Conservation (phyloP, 306 rosid genomes). For the Vicia villosa region DNA sequence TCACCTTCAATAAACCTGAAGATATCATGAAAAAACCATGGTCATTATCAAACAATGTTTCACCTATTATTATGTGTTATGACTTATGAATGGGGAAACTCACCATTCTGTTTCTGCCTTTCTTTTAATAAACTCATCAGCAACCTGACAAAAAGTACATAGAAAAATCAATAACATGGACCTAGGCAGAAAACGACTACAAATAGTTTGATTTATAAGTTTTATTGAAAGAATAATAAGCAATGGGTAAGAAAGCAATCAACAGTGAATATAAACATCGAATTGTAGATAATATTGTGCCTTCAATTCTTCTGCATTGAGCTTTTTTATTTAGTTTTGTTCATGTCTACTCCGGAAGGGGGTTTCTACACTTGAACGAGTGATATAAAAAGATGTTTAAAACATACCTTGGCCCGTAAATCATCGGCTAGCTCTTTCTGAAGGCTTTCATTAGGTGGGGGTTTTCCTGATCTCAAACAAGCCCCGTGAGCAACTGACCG, state of each 20-base stretch:
- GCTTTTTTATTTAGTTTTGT: constrained; percentile 16
- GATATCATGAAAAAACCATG: constrained; percentile 34
- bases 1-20: constrained; percentile 95
- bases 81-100: constrained; percentile 27
- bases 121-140: constrained; percentile 87
- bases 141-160: constrained; percentile 62
- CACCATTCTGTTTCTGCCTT: constrained; percentile 94
- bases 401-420: constrained; percentile 67
- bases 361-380: constrained; percentile 9
- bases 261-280: constrained; percentile 16
- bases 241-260: constrained; percentile 16
- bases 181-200: constrained; percentile 7
- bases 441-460: constrained; percentile 65
- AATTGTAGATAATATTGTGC: not conserved
- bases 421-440: constrained; percentile 86
- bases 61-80: too few relatives aligned
- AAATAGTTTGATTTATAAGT: constrained; percentile 10
- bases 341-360: not conserved
- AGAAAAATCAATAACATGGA: constrained; percentile 27
- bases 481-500: constrained; percentile 92
- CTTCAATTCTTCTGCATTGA: constrained; percentile 1
- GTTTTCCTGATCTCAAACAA: constrained; percentile 69
- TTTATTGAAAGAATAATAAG: not conserved
- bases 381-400: constrained; percentile 10
- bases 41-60: constrained; percentile 23